Evolutionary conservation across 805 yeast genomes (phyloP), one percentile per base, ranked within the genome.

Genomic region (Kodamaea leandrae): DNA sequence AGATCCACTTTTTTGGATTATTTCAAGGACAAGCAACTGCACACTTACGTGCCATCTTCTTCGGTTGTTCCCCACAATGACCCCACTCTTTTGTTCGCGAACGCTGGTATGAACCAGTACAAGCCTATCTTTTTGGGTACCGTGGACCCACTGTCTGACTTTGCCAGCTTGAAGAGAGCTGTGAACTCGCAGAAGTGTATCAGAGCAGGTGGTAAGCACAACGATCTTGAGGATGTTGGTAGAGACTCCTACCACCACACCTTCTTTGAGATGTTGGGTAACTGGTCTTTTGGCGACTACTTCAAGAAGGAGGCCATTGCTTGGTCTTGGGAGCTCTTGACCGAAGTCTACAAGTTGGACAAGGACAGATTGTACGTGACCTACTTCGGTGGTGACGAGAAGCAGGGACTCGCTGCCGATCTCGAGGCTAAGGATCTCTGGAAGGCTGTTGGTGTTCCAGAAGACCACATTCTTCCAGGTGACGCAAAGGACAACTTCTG

Each of bases 41-140:
- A 93, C 63, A 83, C 80, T 2, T 89, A 77, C 62, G 90, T 93
- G 35, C 88, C 96, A 16, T 85, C 96, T 0, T 89, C 98, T 2
- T 86, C 96, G 0, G 98, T 91, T 20, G 83, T 93, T 46, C 99
- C 99, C 40, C 95, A 84, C 63, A 97, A 93, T 69, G 99, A 93
- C 62, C 99, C 99, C 39, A 91, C 98, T 18, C 76, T 93, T 47
- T 72, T 93, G 48, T 93, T 93, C 61, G 96, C 99, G 60, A 93
- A 93, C 62, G 99, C 99, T 45, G 99, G 98, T 68, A 93, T 93
- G 99, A 93, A 93, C 71, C 99, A 93, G 72, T 93, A 90, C 68
- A 93, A 93, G 67, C 96, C 99, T 10, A 93, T 93, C 53, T 93
- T 93, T 64, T 73, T 90, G 58, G 99, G 99, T 41, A 90, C 97